These are phyloP conservation scores for Blastocystis sp. DNA, from an alignment of 352 stramenopile species.

Conservation along the genomic window DNA sequence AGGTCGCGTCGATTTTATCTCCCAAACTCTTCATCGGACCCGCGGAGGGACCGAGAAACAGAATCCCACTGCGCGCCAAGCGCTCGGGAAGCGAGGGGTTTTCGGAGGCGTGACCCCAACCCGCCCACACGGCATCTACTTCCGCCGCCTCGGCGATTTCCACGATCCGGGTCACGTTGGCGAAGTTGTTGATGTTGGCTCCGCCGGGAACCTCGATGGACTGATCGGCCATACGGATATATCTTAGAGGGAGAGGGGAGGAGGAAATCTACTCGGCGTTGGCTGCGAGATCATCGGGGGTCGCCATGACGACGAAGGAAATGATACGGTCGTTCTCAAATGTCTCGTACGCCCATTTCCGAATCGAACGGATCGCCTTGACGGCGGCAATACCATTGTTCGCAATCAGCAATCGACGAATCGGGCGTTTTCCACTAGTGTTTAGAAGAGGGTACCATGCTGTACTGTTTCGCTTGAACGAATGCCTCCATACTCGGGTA, in stretches of 20 bases:
- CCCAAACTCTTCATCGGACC: constrained; percentile 94
- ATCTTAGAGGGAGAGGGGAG: constrained; percentile 60
- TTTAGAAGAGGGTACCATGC: background rate
- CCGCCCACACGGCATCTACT: constrained; percentile 61
- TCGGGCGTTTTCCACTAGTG: constrained; percentile 69
- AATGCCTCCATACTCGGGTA: constrained; percentile 27
- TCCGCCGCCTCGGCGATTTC: constrained; percentile 66
- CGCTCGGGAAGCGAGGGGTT: constrained; percentile 90
- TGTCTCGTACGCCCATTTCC: constrained; percentile 93
- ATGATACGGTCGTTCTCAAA: constrained; percentile 77
- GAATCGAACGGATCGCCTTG: constrained; percentile 96
- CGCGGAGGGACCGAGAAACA: constrained; percentile 79
- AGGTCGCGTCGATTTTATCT: constrained; percentile 94
- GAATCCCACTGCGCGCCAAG: constrained; percentile 68
- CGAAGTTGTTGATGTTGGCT: constrained; percentile 99
- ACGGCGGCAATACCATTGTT: constrained; percentile 99
- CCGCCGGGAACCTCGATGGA: constrained; percentile 97
- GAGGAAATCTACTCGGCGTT: constrained; percentile 82
- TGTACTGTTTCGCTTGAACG: constrained; percentile 34
- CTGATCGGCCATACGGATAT: constrained; percentile 98
- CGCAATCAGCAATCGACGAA: constrained; percentile 92
- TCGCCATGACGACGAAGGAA: constrained; percentile 96
- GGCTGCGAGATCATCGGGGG: constrained; percentile 91
- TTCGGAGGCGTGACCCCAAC: constrained; percentile 95
- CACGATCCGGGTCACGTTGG: constrained; percentile 95